Evolutionary conservation across 208 protist species (phyloP).

Genomic region (Acanthamoeba lugdunensis): DNA sequence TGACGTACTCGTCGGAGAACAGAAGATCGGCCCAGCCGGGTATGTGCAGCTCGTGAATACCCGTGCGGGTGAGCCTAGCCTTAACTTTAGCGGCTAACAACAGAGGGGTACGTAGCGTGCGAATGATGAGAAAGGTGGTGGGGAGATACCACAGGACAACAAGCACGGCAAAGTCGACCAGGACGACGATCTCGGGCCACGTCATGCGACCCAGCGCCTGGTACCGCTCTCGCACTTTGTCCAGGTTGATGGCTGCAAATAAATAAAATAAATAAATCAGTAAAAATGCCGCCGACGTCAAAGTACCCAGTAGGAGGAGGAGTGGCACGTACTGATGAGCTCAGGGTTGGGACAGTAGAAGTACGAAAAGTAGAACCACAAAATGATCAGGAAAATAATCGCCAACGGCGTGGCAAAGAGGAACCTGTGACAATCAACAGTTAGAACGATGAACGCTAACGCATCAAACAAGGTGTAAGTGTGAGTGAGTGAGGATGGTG

Average conservation of each 20-base stretch:
- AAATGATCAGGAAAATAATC: background rate
- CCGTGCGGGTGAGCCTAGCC: slow-evolving; percentile 13
- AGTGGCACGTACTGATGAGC: background rate
- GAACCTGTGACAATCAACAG: background rate
- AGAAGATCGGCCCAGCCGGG: slow-evolving; percentile 28
- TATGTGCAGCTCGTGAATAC: slow-evolving; percentile 32
- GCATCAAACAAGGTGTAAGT: background rate
- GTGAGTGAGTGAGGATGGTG: too few relatives aligned
- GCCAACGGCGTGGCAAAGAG: background rate
- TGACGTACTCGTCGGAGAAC: background rate
- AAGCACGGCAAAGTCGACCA: slow-evolving; percentile 40
- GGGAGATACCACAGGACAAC: slow-evolving; percentile 12
- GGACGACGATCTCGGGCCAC: background rate
- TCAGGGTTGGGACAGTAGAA: slow-evolving; percentile 14
- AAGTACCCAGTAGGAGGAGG: background rate
- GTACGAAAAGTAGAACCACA: slow-evolving; percentile 7
- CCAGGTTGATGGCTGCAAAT: slow-evolving; percentile 8
- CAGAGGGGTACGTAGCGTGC: too few relatives aligned
- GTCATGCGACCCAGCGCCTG: slow-evolving; percentile 1
- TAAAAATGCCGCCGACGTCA: background rate
- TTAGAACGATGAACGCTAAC: background rate
- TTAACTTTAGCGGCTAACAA: background rate
- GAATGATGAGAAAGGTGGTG: background rate
- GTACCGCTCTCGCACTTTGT: slow-evolving; percentile 35
- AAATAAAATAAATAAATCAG: background rate